Evolutionary conservation across 139 green algal species (phyloP), one percentile per base, ranked within the genome.

Genomic region (Coelastrella sp.): DNA sequence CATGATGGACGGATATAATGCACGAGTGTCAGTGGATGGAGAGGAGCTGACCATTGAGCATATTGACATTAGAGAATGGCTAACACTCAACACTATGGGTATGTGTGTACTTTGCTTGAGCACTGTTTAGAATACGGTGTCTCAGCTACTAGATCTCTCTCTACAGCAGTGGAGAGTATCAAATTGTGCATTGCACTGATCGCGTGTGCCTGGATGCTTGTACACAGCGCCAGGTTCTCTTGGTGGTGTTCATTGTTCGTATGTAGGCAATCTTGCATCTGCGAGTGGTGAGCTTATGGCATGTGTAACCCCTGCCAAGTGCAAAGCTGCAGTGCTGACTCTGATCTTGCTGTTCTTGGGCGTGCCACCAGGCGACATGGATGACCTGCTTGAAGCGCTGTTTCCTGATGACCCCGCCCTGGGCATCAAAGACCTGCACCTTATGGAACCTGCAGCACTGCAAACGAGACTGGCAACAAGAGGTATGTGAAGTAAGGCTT

Each of bases 1-100:
- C 16, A 47, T 96, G 58, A 75, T 94, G 66, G 89, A 76, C 8
- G 94, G 94, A 8, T 96, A 94, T 82, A 73, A 92, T 2, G 86
- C 85, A 2, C 54, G 85, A 1, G 60, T 66, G 71, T 23, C 73
- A n/a, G 11, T 23, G 47, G 85, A 90, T n/a, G 85, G 85, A 4
- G 14, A 16, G 4, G 7, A 16, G n/a, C 85, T 84, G 14, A 73
- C 73, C 13, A 47, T 90, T 4, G 58, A 84, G n/a, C 57, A 54
- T 58, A 90, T 90, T n/a, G 60, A 4, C 54, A 20, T 85, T 5
- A 4, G 23, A 20, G 85, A 90, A 57, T 90, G 85, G 85, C 19
- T 90, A 4, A 76, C 85, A 71, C 59, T 90, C 22, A 90, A 90
- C 59, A 90, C 85, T 11, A 90, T 90, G 85, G 85, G 85, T 90